phyloP scores from a whole-genome alignment of 228 moss, liverwort and hornwort species.

The Sphagnum fallax region DNA sequence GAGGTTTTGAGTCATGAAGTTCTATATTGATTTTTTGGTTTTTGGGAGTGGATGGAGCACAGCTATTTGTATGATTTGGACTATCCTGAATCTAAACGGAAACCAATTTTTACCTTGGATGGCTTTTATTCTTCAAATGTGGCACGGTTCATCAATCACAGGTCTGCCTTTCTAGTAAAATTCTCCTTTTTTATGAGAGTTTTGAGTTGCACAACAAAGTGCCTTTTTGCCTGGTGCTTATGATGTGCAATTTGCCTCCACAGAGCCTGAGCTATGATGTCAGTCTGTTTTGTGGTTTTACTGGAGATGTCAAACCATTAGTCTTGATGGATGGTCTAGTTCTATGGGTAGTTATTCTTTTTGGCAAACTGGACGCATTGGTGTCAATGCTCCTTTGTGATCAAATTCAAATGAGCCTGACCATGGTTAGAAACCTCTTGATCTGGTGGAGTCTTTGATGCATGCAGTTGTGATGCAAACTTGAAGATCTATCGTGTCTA shows the following conservation, averaged over 20 bases:
- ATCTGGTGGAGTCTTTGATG: not conserved
- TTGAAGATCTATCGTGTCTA: slow-evolving; percentile 83
- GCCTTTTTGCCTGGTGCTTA: not conserved
- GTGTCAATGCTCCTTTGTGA: too few species aligned
- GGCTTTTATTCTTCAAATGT: slow-evolving; percentile 76
- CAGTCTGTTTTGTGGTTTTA: too few species aligned
- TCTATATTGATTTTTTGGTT: not conserved
- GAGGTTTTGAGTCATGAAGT: too few species aligned
- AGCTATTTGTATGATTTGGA: slow-evolving; percentile 85
- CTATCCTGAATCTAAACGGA: slow-evolving; percentile 63
- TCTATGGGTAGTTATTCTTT: too few species aligned
- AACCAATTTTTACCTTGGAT: slow-evolving; percentile 63
- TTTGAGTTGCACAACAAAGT: not conserved
- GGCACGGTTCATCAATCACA: slow-evolving; percentile 92
- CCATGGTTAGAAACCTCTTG: too few species aligned
- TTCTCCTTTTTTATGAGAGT: not conserved
- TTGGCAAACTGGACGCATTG: too few species aligned
- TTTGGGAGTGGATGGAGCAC: not conserved
- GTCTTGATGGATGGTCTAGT: too few species aligned
- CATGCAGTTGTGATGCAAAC: slow-evolving; percentile 65
- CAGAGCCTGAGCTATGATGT: too few species aligned
- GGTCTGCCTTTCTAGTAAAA: slow-evolving; percentile 18
- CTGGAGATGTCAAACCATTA: not conserved
- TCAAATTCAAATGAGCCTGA: too few species aligned
- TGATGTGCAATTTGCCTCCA: not conserved